These are phyloP conservation scores for Didymellaceae sp. DNA, from an alignment of 2,329 filamentous ascomycete species.

Conservation along the genomic window DNA sequence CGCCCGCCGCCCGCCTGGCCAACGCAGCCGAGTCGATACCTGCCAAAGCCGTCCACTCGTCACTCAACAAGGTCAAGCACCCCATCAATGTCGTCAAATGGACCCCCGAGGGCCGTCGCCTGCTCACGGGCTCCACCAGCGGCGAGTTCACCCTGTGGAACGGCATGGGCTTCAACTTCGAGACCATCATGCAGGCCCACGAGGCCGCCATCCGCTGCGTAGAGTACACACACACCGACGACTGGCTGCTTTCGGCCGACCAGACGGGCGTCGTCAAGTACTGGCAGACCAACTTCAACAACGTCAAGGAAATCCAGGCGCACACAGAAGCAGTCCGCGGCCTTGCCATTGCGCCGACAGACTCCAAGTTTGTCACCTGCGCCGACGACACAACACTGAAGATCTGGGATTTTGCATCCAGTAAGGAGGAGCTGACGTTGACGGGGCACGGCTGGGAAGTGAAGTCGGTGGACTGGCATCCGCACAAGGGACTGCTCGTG, in stretches of 20 bases:
- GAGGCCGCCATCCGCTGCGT: slow-evolving; percentile 84
- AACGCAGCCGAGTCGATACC: slow-evolving; percentile 86
- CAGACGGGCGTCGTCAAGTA: slow-evolving; percentile 97
- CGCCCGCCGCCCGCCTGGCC: slow-evolving; percentile 76
- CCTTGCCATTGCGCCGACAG: slow-evolving; percentile 89
- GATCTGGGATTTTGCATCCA: slow-evolving; percentile 93
- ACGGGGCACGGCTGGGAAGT: slow-evolving; percentile 98
- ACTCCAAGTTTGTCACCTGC: slow-evolving; percentile 94
- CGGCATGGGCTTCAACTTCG: slow-evolving; percentile 98
- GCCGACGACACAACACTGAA: slow-evolving; percentile 93
- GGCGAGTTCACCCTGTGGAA: slow-evolving; percentile 99
- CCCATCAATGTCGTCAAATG: slow-evolving; percentile 96
- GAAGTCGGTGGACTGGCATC: slow-evolving; percentile 97
- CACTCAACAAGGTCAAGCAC: slow-evolving; percentile 96
- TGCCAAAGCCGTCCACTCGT: slow-evolving; percentile 96
- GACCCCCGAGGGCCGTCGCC: slow-evolving; percentile 91
- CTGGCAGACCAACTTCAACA: slow-evolving; percentile 99
- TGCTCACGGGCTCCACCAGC: slow-evolving; percentile 93
- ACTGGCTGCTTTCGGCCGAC: slow-evolving; percentile 95
- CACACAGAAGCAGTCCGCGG: slow-evolving; percentile 91
- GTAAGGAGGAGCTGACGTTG: slow-evolving; percentile 80
- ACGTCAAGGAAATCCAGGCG: slow-evolving; percentile 91
- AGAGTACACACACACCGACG: slow-evolving; percentile 91
- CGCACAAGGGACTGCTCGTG: slow-evolving; percentile 88
- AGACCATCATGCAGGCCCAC: slow-evolving; percentile 98